These are phyloP conservation scores for Mucor lusitanicus DNA, from an alignment of 371 early-diverging fungal genomes.

Conservation along the genomic window DNA sequence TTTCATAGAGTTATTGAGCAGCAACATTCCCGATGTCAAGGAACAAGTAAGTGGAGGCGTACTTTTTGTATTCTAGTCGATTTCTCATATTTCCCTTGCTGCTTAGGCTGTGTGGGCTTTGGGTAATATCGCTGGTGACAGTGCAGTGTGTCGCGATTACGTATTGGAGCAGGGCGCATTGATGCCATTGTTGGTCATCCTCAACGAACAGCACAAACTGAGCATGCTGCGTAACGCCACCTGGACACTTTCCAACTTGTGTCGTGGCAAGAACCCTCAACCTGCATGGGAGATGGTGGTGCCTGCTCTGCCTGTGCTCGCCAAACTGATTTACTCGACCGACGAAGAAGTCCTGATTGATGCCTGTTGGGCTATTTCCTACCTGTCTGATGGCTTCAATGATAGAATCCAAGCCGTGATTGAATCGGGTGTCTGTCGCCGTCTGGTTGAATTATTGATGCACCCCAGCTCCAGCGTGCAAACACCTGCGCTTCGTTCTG, in stretches of 20 bases:
- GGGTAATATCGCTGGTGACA: slow-evolving; percentile 99
- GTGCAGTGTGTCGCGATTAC: slow-evolving; percentile 92
- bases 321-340: slow-evolving; percentile 83
- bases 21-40: slow-evolving; percentile 87
- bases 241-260: slow-evolving; percentile 99
- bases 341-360: slow-evolving; percentile 98
- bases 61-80: no score
- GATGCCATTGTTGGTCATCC: slow-evolving; percentile 78
- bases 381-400: slow-evolving; percentile 95
- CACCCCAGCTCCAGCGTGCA: slow-evolving; percentile 87
- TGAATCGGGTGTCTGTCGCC: slow-evolving; percentile 91
- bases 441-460: slow-evolving; percentile 92
- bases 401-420: slow-evolving; percentile 97
- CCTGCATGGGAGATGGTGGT: slow-evolving; percentile 86
- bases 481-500: slow-evolving; percentile 97
- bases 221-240: slow-evolving; percentile 98
- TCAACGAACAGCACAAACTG: slow-evolving; percentile 86
- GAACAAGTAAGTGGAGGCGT: slow-evolving; percentile 80
- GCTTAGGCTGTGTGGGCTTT: slow-evolving; percentile 98
- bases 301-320: slow-evolving; percentile 87
- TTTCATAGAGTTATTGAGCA: slow-evolving; percentile 91
- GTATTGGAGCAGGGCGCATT: slow-evolving; percentile 89
- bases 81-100: not conserved
- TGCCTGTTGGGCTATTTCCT: slow-evolving; percentile 99
- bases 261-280: slow-evolving; percentile 98